Evolutionary conservation across 2,329 filamentous ascomycete genomes (phyloP), one percentile per base, ranked within the genome.

Genomic region (Trichothecium sympodiale): DNA sequence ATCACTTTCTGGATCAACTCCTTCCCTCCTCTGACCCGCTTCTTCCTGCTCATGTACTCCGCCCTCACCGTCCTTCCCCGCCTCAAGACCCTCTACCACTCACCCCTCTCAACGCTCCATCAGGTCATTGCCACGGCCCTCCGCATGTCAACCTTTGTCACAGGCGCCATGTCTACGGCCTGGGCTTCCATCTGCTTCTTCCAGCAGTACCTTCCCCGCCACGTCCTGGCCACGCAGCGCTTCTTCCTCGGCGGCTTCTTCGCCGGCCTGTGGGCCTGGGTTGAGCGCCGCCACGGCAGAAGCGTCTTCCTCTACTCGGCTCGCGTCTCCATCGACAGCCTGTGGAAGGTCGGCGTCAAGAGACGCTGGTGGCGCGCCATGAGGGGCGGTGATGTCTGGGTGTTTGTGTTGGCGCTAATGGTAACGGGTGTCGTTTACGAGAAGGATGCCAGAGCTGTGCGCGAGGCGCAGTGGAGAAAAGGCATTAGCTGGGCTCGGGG

Each of bases 311-410:
- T 95, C 41, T 91, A 91, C 57, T 79, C 76, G 43, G 76, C 83
- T 20, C 71, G 88, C 3, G 63, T 80, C n/a, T 86, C 81, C 40
- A 66, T 94, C 20, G 83, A 94, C 54, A 84, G 77, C 27, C 58
- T 87, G 31, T 96, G 87, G 85, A 94, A 94, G 64, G 85, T 94
- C 0, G 87, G 88, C n/a, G 75, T 83, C 37, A 96, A 96, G 75
- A 68, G 80, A 25, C 74, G 85, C 2, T 86, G 86, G 77, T 94
- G 89, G 86, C 77, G 72, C 44, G 84, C 84, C 9, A 70, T 91
- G 54, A 75, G 71, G 48, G 83, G 84, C 27, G 87, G 87, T 0
- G 89, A 96, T 57, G 75, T 95, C 5, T 74, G 81, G 62, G 63
- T 96, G 4, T 88, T 96, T 51, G 81, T 89, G 13, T 57, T 77